phyloP scores from a whole-genome alignment of 345 rosid genomes.

The Salix purpurea region DNA sequence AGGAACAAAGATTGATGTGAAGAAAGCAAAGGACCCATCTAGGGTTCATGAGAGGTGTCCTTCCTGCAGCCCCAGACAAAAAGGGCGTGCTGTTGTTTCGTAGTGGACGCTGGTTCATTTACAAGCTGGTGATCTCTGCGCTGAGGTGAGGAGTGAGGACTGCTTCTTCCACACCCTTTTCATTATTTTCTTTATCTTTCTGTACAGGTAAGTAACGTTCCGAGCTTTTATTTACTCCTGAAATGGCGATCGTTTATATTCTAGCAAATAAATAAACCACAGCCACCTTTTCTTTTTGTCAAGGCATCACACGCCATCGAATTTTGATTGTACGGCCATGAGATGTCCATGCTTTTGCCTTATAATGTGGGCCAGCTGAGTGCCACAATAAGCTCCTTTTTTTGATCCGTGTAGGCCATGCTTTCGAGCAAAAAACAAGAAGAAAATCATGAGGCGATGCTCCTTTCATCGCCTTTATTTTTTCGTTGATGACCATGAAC shows the following conservation, averaged over 20 bases:
- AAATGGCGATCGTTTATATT: not conserved
- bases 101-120: constrained; percentile 24
- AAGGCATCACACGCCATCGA: constrained; percentile 14
- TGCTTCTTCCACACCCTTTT: constrained; percentile 10
- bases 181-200: not conserved
- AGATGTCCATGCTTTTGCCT: not conserved
- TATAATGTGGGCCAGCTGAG: constrained; percentile 3
- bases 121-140: constrained; percentile 22
- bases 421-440: not conserved
- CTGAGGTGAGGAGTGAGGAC: not conserved
- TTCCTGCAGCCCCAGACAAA: constrained; percentile 16
- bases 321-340: constrained; percentile 29
- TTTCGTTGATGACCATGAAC: too few species aligned
- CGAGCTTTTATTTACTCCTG: not conserved
- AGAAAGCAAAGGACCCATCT: not conserved
- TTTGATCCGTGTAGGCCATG: not conserved
- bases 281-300: constrained; percentile 10
- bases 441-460: too few species aligned
- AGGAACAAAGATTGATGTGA: not conserved
- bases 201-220: not conserved
- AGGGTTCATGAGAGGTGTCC: constrained; percentile 19
- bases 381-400: not conserved
- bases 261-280: not conserved
- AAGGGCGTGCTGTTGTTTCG: not conserved
- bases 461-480: not conserved